Conservation (phyloP, 192 early-diverging fungal genomes). For the Coemansia sp. region DNA sequence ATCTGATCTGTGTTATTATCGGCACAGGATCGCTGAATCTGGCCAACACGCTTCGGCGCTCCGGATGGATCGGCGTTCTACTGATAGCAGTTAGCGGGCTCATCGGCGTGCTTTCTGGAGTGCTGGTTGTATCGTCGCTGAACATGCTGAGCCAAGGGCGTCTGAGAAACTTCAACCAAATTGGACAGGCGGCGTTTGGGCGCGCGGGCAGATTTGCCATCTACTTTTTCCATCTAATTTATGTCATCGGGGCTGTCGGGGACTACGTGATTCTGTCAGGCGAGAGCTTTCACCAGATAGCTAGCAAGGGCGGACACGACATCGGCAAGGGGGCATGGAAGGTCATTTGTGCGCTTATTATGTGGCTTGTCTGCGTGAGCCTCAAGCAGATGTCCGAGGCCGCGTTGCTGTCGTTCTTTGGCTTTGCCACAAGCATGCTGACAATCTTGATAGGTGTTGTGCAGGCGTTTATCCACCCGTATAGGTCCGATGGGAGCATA, state of each 20-base stretch:
- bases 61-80: constrained; percentile 72
- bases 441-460: constrained; percentile 64
- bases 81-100: constrained; percentile 63
- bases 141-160: constrained; percentile 59
- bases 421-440: constrained; percentile 67
- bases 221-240: constrained; percentile 62
- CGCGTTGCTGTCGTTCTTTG: constrained; percentile 65
- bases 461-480: constrained; percentile 52
- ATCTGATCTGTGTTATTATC: constrained; percentile 66
- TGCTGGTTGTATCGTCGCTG: constrained; percentile 63
- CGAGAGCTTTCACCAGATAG: constrained; percentile 60
- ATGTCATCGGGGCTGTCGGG: constrained; percentile 63
- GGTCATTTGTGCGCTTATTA: constrained; percentile 56
- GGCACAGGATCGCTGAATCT: constrained; percentile 76
- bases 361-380: constrained; percentile 68
- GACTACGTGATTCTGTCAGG: constrained; percentile 75
- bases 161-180: constrained; percentile 58
- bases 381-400: constrained; percentile 79
- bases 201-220: constrained; percentile 55
- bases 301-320: constrained; percentile 35
- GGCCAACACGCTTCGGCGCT: constrained; percentile 65
- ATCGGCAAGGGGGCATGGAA: constrained; percentile 59
- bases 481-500: constrained; percentile 10
- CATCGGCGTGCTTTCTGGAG: constrained; percentile 70
- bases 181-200: constrained; percentile 71